phyloP scores from a whole-genome alignment of 495 filamentous ascomycete species.

The Podospora comata region DNA sequence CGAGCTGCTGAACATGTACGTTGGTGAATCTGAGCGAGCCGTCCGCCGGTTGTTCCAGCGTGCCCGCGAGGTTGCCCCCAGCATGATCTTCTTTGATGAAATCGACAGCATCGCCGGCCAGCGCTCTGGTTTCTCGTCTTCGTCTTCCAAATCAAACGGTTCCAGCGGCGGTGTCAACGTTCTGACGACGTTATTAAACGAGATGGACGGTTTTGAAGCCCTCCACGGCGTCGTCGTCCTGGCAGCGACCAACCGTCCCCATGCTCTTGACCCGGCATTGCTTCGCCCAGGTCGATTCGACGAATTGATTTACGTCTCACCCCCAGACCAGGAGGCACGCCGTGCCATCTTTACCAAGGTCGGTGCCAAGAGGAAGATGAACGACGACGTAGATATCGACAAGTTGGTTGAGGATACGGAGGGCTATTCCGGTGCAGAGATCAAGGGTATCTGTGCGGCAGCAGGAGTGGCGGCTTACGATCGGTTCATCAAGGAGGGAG shows the following conservation, averaged over 20 bases:
- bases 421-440: slow-evolving; percentile 85
- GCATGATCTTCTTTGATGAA: slow-evolving; percentile 98
- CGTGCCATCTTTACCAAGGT: slow-evolving; percentile 69
- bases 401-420: slow-evolving; percentile 67
- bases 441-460: slow-evolving; percentile 68
- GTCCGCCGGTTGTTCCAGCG: slow-evolving; percentile 85
- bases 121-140: slow-evolving; percentile 46
- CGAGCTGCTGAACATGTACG: slow-evolving; percentile 95
- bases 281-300: slow-evolving; percentile 87
- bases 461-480: slow-evolving; percentile 47
- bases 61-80: slow-evolving; percentile 79
- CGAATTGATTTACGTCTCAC: slow-evolving; percentile 83
- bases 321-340: slow-evolving; percentile 72
- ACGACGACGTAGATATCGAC: slow-evolving; percentile 61
- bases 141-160: slow-evolving; percentile 17
- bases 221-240: slow-evolving; percentile 81
- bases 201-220: slow-evolving; percentile 93
- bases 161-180: slow-evolving; percentile 67
- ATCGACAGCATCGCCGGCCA: slow-evolving; percentile 89
- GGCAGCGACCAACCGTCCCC: slow-evolving; percentile 92
- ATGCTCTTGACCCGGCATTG: slow-evolving; percentile 80
- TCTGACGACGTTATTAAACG: slow-evolving; percentile 85
- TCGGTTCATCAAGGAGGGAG: slow-evolving; percentile 27
- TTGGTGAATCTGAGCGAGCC: slow-evolving; percentile 90
- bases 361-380: slow-evolving; percentile 55